Percentiles rank a stretch among this genome's conserved stretches.
Evolutionary conservation across 2,329 filamentous ascomycete species (phyloP).

Genomic region (Ceratocystis cubensis): DNA sequence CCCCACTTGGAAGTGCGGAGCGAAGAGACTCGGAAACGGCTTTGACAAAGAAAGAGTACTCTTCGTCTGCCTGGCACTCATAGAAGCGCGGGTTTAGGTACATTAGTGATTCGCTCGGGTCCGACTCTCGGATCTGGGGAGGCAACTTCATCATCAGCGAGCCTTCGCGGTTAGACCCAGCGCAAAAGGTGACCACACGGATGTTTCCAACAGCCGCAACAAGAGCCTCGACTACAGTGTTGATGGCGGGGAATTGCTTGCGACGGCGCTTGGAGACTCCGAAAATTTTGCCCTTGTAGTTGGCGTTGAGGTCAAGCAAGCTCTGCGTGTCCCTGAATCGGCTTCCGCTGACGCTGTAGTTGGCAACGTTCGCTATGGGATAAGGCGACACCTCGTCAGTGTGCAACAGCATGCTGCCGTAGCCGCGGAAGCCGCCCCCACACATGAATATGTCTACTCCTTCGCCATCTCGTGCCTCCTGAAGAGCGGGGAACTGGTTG

Average conservation of each 20-base stretch:
- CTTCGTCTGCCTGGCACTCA: constrained; percentile 3
- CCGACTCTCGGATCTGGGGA: constrained; percentile 43
- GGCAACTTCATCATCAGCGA: constrained; percentile 62
- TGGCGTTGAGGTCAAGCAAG: constrained; percentile 41
- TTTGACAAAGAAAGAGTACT: constrained; percentile 28
- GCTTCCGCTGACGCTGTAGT: constrained; percentile 52
- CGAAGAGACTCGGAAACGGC: constrained; percentile 31
- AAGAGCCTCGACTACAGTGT: constrained; percentile 65
- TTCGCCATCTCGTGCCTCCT: constrained; percentile 22
- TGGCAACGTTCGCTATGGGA: constrained; percentile 70
- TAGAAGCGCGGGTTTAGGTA: constrained; percentile 21
- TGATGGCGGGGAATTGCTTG: constrained; percentile 71
- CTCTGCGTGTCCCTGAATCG: constrained; percentile 45
- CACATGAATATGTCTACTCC: constrained; percentile 69
- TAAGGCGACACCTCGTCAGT: constrained; percentile 62
- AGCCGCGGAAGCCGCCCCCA: constrained; percentile 80
- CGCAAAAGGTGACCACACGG: constrained; percentile 66
- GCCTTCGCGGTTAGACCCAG: constrained; percentile 78
- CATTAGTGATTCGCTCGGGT: constrained; percentile 44
- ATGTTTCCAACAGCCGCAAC: constrained; percentile 57
- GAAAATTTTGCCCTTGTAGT: constrained; percentile 47
- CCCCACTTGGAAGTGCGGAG: constrained; percentile 32
- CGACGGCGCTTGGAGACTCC: constrained; percentile 70
- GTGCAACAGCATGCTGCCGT: constrained; percentile 81
- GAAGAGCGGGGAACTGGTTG: constrained; percentile 39